phyloP scores from a whole-genome alignment of 169 alveolate genomes.

The Plasmodium fragile region DNA sequence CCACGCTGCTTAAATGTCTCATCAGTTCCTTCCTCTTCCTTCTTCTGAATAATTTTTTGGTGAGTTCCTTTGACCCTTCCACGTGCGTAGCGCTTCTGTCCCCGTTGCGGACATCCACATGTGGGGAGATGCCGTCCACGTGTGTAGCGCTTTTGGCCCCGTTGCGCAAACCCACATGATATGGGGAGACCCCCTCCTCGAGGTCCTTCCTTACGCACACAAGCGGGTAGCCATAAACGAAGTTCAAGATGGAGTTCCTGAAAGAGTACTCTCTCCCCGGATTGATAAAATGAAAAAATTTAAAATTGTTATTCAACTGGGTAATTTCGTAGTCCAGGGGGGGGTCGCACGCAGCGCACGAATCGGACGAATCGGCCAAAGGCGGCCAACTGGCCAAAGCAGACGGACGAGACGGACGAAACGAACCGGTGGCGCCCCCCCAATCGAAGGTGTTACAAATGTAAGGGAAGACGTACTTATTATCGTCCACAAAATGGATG shows the following conservation, averaged over 20 bases:
- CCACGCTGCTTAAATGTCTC: background rate
- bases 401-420: background rate
- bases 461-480: conserved; percentile 62
- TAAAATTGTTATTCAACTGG: conserved; percentile 19
- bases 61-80: background rate
- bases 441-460: conserved; percentile 50
- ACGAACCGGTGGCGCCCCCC: background rate
- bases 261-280: conserved; percentile 17
- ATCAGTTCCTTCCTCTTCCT: conserved; percentile 28
- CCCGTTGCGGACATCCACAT: background rate
- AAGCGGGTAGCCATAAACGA: conserved; percentile 59
- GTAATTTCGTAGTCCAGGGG: background rate
- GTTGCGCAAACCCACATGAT: background rate
- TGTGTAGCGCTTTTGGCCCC: background rate
- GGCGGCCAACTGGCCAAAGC: too few species aligned
- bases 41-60: background rate
- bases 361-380: too few species aligned
- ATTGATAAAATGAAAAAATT: conserved; percentile 55
- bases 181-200: background rate
- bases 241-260: conserved; percentile 66
- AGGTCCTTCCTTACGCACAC: background rate
- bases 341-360: too few species aligned
- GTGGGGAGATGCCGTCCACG: too few species aligned
- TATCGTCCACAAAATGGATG: conserved; percentile 55
- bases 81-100: background rate